Conservation (phyloP, 768 basidiomycete species). For the Hysterangium stoloniferum region DNA sequence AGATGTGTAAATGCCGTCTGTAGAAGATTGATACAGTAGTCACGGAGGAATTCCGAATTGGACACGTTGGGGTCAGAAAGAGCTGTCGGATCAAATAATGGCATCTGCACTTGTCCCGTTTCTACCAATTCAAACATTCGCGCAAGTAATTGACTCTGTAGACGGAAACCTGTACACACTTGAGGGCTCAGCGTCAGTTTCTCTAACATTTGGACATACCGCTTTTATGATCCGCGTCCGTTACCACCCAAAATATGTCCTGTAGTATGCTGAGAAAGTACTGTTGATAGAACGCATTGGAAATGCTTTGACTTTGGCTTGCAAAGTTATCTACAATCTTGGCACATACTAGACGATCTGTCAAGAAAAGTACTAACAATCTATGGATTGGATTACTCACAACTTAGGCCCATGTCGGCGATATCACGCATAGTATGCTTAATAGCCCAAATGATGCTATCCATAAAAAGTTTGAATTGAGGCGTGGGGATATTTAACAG, state of each 20-base stretch:
- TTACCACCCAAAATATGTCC: conserved; percentile 95
- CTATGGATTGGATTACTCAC: conserved; percentile 34
- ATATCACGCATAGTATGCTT: conserved; percentile 99
- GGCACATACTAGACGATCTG: conserved; percentile 57
- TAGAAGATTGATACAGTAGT: conserved; percentile 81
- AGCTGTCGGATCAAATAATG: conserved; percentile 75
- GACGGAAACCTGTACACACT: conserved; percentile 62
- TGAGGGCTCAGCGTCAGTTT: no score
- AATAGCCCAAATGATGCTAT: conserved; percentile 99
- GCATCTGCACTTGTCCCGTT: conserved; percentile 66
- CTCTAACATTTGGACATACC: conserved; percentile 27
- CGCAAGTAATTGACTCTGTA: conserved; percentile 87
- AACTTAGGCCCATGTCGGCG: conserved; percentile 78
- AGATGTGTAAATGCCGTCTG: conserved; percentile 90
- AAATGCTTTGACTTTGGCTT: conserved; percentile 58
- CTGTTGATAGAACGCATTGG: conserved; percentile 92
- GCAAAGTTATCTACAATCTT: conserved; percentile 97
- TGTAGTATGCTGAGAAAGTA: conserved; percentile 91
- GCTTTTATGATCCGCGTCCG: conserved; percentile 97
- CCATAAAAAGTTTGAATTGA: conserved; percentile 97
- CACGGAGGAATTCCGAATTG: conserved; percentile 74
- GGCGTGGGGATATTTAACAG: conserved; percentile 78
- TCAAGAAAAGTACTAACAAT: conserved; percentile 7
- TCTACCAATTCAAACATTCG: conserved; percentile 92
- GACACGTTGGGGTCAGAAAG: conserved; percentile 61